Percentiles rank a stretch among this genome's conserved stretches.
Conservation (phyloP, 106 monocot genomes). For the Acorus calamus region DNA sequence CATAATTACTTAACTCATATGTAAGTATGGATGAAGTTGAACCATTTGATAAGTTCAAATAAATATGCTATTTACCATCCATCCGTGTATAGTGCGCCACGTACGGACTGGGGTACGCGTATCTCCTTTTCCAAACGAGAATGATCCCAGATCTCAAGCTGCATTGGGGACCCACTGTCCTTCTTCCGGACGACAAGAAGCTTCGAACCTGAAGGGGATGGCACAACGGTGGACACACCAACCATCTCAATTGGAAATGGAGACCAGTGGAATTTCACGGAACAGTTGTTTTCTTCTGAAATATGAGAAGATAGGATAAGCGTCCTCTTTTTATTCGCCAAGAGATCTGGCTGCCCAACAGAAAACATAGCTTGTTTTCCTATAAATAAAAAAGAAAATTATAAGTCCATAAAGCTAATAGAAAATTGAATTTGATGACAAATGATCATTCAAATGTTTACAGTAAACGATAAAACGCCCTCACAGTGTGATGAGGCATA, state of each 20-base stretch:
- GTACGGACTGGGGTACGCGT: constrained; percentile 61
- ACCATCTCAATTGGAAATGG: constrained; percentile 85
- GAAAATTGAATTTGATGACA: neutral
- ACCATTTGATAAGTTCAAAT: too few species aligned
- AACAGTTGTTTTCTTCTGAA: constrained; percentile 22
- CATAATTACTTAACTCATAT: too few species aligned
- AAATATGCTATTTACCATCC: constrained; percentile 48
- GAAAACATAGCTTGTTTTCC: constrained; percentile 63
- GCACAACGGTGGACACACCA: constrained; percentile 63
- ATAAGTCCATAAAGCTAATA: neutral
- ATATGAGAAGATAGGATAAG: constrained; percentile 63
- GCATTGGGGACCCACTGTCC: constrained; percentile 56
- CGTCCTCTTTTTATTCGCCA: constrained; percentile 62
- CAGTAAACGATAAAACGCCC: neutral
- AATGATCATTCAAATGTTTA: neutral
- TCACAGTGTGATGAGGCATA: constrained; percentile 11
- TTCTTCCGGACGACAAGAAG: constrained; percentile 75
- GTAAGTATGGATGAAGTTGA: too few species aligned
- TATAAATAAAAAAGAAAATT: neutral
- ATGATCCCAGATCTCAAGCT: constrained; percentile 73
- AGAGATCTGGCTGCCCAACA: constrained; percentile 53
- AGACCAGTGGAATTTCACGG: constrained; percentile 73
- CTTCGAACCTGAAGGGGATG: constrained; percentile 83
- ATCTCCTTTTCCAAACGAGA: constrained; percentile 69
- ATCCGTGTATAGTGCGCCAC: constrained; percentile 74